Percentiles rank a stretch among this genome's conserved stretches.
phyloP scores from a whole-genome alignment of 2,329 filamentous ascomycete genomes.

The Ambrosiella xylebori region DNA sequence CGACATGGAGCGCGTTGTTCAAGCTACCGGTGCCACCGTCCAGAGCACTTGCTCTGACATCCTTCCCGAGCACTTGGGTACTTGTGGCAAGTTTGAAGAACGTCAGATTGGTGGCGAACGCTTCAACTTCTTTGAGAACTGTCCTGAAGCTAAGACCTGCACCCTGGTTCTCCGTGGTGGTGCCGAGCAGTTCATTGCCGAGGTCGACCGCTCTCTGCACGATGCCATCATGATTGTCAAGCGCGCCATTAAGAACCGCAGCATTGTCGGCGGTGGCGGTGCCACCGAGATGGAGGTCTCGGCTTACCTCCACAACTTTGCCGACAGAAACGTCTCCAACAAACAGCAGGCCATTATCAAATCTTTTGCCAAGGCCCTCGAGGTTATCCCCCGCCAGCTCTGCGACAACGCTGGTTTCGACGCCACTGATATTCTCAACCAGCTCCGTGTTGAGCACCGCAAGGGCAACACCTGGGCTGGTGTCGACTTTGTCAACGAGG shows the following conservation, averaged over 20 bases:
- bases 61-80: conserved; percentile 70
- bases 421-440: conserved; percentile 93
- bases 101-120: conserved; percentile 92
- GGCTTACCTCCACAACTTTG: conserved; percentile 78
- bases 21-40: conserved; percentile 78
- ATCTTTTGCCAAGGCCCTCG: conserved; percentile 89
- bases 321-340: conserved; percentile 79
- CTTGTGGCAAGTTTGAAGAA: conserved; percentile 82
- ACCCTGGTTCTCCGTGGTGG: conserved; percentile 88
- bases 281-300: conserved; percentile 95
- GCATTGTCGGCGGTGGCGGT: conserved; percentile 87
- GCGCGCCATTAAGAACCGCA: conserved; percentile 86
- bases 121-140: conserved; percentile 97
- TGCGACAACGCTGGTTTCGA: conserved; percentile 99
- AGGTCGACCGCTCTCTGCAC: conserved; percentile 93
- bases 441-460: conserved; percentile 86
- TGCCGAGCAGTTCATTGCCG: conserved; percentile 96
- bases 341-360: conserved; percentile 98
- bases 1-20: conserved; percentile 90
- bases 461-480: conserved; percentile 88
- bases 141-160: conserved; percentile 89
- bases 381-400: conserved; percentile 88
- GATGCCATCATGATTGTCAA: conserved; percentile 99
- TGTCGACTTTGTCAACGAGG: conserved; percentile 86
- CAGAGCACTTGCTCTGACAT: conserved; percentile 98